phyloP scores from a whole-genome alignment of 2,329 filamentous ascomycete genomes.

The Apiospora hydei region DNA sequence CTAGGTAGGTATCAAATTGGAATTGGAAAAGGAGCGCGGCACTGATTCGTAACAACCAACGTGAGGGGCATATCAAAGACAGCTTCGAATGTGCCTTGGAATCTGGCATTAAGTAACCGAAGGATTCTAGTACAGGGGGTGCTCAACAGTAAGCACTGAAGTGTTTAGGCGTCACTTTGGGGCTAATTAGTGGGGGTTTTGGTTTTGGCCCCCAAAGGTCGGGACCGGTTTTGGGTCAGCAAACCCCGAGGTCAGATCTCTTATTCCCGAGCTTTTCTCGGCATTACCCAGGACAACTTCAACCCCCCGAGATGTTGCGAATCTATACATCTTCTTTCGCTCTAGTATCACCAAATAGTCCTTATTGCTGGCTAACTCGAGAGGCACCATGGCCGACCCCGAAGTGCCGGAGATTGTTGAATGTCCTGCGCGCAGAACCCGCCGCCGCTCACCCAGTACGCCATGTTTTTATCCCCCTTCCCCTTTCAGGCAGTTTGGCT shows the following conservation, averaged over 20 bases:
- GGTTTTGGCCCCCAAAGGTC: neutral
- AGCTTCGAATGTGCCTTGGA: no score
- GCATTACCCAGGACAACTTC: neutral
- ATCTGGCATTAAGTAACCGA: no score
- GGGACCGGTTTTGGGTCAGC: neutral
- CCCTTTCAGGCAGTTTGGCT: neutral
- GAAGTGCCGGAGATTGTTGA: neutral
- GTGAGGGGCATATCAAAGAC: no score
- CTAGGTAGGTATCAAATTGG: no score
- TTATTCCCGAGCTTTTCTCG: neutral
- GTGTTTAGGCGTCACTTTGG: no score
- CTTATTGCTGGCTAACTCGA: neutral
- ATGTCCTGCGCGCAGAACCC: neutral
- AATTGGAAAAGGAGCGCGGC: no score
- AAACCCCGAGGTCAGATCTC: neutral
- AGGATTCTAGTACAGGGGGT: no score
- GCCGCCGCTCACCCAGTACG: slow-evolving; percentile 11
- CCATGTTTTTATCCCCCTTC: neutral
- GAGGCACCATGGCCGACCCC: neutral
- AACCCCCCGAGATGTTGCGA: neutral
- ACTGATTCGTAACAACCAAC: no score
- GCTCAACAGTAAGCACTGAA: no score
- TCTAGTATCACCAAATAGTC: neutral
- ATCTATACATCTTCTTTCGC: no score
- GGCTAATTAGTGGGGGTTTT: neutral